Evolutionary conservation across 2,329 filamentous ascomycete species (phyloP), one percentile per base, ranked within the genome.

Genomic region (Sphaceloma murrayae): DNA sequence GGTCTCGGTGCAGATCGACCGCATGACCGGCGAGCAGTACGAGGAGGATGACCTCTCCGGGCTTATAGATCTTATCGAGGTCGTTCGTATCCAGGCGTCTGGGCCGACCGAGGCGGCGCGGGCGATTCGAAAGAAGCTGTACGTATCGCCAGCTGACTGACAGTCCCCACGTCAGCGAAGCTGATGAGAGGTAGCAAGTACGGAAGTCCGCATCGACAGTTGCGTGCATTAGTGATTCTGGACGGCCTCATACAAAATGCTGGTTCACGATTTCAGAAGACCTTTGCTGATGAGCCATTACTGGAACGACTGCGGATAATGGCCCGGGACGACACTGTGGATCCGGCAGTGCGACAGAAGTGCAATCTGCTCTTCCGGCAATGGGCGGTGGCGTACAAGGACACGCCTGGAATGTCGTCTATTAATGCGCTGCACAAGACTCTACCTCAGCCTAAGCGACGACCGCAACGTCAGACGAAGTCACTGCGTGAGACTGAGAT

Each of bases 211-310:
- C 89, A 96, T 63, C 82, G 87, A 39, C 91, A 98, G 63, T 73
- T 96, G 24, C 78, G 91, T 48, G 84, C 91, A 26, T 74, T 98
- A 16, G 82, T 83, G 8, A 80, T 98, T 39, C 75, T 98, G 2
- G 91, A 98, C 60, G 88, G 85, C 31, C 72, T 98, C 29, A 91
- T 98, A 49, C 85, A 95, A 59, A 98, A 98, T 66, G 88, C 87
- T 2, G 89, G 89, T 1, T 73, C 82, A 9, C 77, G 82, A 9
- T 95, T 96, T 59, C 84, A 95, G 62, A 78, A 85, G 38, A 75
- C 77, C 11, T 94, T 96, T 61, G 84, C 80, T 7, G 89, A 98
- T 56, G 88, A 95, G 59, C 84, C 88, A 21, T 70, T 98, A 29
- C 75, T 98, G 2, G 91, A 98, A 64, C 82, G 91, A 17, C 72